Base-by-base conservation (phyloP, 768 basidiomycete genomes). In the Solioccasus polychromus region DNA sequence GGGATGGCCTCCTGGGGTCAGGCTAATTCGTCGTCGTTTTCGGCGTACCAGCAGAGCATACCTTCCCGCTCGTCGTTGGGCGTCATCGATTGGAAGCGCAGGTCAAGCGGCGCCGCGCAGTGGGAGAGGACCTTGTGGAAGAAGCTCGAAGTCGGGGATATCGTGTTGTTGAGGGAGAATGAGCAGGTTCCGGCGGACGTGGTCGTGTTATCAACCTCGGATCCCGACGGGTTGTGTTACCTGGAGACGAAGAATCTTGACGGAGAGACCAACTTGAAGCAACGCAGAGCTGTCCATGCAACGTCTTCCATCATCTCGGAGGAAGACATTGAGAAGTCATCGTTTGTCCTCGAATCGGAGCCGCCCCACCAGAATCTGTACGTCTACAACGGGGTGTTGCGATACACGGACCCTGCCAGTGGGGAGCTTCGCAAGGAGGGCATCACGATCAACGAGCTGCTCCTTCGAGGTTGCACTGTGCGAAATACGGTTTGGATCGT, bases 121-220 rank as follows among this genome's bases (percentile, higher is more conserved):
- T 98, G 95, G 95, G 93, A 97, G 61, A 74, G 95, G 44, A 98
- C 95, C 12, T 71, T 98, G 2, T 98, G 95, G 95, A 97, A 98
- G 75, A 97, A 98, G 73, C 75, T 98, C 35, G 93, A 96, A 61
- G 93, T 97, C 10, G 95, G 95, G n/a, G 95, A 98, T 61, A 68
- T 97, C 18, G 90, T 98, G 24, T 71, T 97, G 8, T 72, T 98
- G 26, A 73, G 86, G 47, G 92, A 97, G 53, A 88, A 97, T 66
- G 95, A 97, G 39, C 95, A 96, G 68, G 87, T 98, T 11, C 95
- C 95, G 0, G 95, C 95, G 8, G 95, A 99, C 60, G 86, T 98
- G 53, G 77, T 94, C 50, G 90, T 99, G 1, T 78, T 97, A 6
- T 83, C 92, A 8, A 94, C 94, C 0, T 93, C 91, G 8, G 92